phyloP scores from a whole-genome alignment of 2,329 filamentous ascomycete species.

The Stagonosporopsis tanaceti region DNA sequence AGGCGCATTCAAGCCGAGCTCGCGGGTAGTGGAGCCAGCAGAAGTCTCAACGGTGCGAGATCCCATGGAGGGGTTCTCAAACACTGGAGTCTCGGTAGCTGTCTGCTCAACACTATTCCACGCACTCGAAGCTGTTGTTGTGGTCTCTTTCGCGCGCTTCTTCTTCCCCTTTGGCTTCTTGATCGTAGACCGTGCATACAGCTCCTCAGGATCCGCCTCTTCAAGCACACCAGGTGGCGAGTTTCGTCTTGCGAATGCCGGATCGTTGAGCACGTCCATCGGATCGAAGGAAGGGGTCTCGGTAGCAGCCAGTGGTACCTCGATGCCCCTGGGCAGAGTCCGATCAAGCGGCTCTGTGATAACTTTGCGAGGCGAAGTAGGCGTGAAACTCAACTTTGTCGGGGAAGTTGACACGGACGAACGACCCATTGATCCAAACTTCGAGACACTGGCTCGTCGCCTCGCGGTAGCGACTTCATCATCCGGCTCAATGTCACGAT shows the following conservation, averaged over 20 bases:
- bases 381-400: slow-evolving; percentile 33
- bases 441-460: slow-evolving; percentile 40
- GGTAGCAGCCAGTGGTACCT: slow-evolving; percentile 44
- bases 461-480: slow-evolving; percentile 45
- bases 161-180: slow-evolving; percentile 59
- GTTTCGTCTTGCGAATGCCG: slow-evolving; percentile 46
- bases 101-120: slow-evolving; percentile 42
- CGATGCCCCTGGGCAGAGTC: slow-evolving; percentile 43
- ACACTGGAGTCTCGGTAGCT: slow-evolving; percentile 41
- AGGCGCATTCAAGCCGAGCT: slow-evolving; percentile 12
- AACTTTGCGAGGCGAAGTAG: slow-evolving; percentile 29
- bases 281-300: slow-evolving; percentile 49
- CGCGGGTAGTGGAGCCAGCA: slow-evolving; percentile 32
- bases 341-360: slow-evolving; percentile 24
- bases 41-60: slow-evolving; percentile 46
- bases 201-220: slow-evolving; percentile 48
- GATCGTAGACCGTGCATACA: slow-evolving; percentile 50
- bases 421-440: slow-evolving; percentile 41
- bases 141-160: slow-evolving; percentile 27
- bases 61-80: slow-evolving; percentile 42
- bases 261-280: slow-evolving; percentile 48
- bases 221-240: slow-evolving; percentile 45
- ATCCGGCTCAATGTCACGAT: slow-evolving; percentile 41
- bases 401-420: slow-evolving; percentile 42
- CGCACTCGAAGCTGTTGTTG: slow-evolving; percentile 9